phyloP scores from a whole-genome alignment of 179 eudicot species.

The Corrigiola litoralis region DNA sequence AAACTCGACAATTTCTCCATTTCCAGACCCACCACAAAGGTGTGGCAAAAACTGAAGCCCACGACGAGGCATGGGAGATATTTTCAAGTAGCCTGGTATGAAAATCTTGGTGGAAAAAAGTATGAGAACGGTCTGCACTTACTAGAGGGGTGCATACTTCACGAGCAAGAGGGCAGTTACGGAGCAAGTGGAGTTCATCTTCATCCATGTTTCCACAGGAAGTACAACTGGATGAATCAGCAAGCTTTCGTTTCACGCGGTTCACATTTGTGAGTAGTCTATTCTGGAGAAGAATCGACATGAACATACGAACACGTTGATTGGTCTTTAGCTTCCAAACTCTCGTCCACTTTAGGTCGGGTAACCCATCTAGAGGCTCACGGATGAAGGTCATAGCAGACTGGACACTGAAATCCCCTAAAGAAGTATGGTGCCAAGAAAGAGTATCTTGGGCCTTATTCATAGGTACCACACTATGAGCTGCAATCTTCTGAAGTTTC shows the following conservation, averaged over 20 bases:
- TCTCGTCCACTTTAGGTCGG: neutral
- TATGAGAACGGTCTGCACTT: too few relatives aligned
- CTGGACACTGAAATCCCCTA: neutral
- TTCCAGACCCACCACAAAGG: too few relatives aligned
- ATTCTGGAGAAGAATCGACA: neutral
- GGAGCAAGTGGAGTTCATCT: neutral
- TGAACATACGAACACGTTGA: neutral
- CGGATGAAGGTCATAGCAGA: neutral
- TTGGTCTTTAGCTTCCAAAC: neutral
- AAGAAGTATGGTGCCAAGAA: neutral
- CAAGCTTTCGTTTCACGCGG: neutral
- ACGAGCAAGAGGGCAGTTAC: too few relatives aligned
- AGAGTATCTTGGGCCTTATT: neutral
- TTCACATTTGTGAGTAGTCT: neutral
- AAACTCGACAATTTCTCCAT: too few relatives aligned
- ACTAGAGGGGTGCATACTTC: too few relatives aligned
- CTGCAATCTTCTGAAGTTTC: neutral
- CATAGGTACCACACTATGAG: neutral
- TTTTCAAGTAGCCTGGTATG: too few relatives aligned
- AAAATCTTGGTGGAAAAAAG: too few relatives aligned
- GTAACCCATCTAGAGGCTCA: too few relatives aligned
- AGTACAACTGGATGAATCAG: neutral
- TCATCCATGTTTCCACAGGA: neutral
- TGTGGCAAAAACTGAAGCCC: too few relatives aligned
- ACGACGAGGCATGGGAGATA: too few relatives aligned